These are phyloP conservation scores for Ceratocystis lukuohia DNA, from an alignment of 2,329 filamentous ascomycete species.

Conservation along the genomic window DNA sequence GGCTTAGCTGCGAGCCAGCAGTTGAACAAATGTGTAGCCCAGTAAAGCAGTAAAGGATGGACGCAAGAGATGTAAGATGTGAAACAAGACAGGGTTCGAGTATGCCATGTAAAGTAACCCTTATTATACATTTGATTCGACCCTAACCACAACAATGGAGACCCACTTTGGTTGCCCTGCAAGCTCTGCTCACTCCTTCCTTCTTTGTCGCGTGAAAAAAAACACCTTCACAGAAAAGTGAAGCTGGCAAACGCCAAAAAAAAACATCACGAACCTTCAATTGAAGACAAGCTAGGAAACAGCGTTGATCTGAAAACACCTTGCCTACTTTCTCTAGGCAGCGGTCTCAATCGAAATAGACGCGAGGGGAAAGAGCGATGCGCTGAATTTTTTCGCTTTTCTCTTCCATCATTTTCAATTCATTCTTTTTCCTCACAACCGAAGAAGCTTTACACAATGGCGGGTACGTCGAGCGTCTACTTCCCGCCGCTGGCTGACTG, in stretches of 20 bases:
- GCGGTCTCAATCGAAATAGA: no score
- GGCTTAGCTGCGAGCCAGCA: no score
- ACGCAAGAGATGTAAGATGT: neutral
- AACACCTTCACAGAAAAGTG: constrained; percentile 1
- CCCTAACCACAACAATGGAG: neutral
- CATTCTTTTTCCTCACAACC: neutral
- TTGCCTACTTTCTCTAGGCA: neutral
- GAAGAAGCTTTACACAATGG: constrained; percentile 37
- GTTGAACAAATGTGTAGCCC: no score
- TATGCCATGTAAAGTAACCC: neutral
- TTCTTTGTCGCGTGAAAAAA: constrained; percentile 1
- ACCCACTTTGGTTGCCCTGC: constrained; percentile 7
- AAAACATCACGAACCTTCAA: constrained; percentile 12
- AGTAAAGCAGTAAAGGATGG: no score
- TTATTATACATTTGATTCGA: neutral
- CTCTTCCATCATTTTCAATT: neutral
- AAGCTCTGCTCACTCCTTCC: neutral
- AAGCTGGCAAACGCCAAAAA: constrained; percentile 3
- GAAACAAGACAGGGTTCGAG: neutral
- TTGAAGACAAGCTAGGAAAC: neutral
- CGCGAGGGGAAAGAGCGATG: neutral
- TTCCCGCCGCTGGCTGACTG: constrained; percentile 77
- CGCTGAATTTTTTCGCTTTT: neutral
- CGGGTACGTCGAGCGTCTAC: constrained; percentile 58
- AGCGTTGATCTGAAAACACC: neutral